Base-by-base conservation (phyloP, 2,329 filamentous ascomycete species). In the Aspergillus caelatus region DNA sequence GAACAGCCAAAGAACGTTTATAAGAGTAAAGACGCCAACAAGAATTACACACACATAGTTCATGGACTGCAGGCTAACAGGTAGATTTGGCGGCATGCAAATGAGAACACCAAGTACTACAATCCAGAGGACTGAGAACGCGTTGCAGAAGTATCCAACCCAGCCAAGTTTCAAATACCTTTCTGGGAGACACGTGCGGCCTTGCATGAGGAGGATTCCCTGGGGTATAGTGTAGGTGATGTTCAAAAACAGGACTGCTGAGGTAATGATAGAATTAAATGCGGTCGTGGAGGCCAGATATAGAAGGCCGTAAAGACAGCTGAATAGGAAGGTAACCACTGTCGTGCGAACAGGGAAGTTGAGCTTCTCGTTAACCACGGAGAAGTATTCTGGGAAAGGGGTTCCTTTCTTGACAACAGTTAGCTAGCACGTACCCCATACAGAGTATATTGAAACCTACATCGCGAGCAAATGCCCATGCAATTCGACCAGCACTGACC, bases 41-140 rank as follows among this genome's bases (percentile, higher is more conserved):
- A 64, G 36, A 23, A 64, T 53, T 10, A 39, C 16, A 16, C 41
- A 45, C 8, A 41, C 46, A 41, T 64, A 64, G 45, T 54, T 61
- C 58, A 61, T 61, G 19, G 45, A 50, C 28, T 26, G 52, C 14
- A 53, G 36, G 12, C 23, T 23, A 8, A 63, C 58, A 16, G 81
- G 82, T 70, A 80, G 73, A 0, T 71, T 60, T 2, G 73, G 74
- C 0, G 81, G 82, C 41, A 84, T 82, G 0, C 75, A 81, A 66
- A 81, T 80, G 43, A 84, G 82, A 2, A 82, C 62, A 43, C 81
- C 78, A 0, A 79, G 78, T 4, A 84, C 62, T 0, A 75, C 58
- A 46, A 83, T 76, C 81, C 82, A 85, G 3, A 76, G 62, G 21
- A 80, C 68, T 0, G 80, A 76, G 7, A 82, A 58, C 1, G 77